These are phyloP conservation scores for Colletotrichum lentis DNA, from an alignment of 2,329 filamentous ascomycete species.

Conservation along the genomic window DNA sequence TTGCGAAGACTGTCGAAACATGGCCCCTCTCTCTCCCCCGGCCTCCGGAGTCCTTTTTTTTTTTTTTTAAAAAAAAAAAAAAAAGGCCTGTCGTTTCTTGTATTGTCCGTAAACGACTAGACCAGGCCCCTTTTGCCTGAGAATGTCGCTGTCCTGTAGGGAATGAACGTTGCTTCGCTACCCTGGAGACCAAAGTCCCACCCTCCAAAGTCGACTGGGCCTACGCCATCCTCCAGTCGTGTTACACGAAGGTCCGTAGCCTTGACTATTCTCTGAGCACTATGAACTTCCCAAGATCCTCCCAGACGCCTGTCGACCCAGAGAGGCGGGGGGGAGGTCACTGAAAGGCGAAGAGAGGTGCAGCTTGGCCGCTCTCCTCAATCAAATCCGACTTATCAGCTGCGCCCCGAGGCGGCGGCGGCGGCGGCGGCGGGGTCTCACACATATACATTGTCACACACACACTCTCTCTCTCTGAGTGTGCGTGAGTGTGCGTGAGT, in stretches of 20 bases:
- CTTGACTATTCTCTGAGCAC: conserved; percentile 2
- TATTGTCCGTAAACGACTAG: neutral
- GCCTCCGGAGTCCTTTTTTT: neutral
- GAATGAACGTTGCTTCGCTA: neutral
- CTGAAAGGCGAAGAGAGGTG: neutral
- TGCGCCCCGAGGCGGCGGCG: neutral
- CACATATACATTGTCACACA: too few species aligned
- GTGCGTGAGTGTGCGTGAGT: neutral
- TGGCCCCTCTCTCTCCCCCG: neutral
- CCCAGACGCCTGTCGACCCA: neutral
- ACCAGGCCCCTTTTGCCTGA: neutral
- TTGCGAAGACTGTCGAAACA: conserved; percentile 3
- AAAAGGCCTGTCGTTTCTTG: neutral
- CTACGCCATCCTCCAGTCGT: neutral
- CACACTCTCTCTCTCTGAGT: neutral
- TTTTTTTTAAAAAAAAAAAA: too few species aligned
- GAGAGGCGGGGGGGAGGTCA: neutral
- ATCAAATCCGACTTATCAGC: neutral
- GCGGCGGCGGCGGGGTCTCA: neutral
- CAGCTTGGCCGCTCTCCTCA: neutral
- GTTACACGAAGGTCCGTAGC: conserved; percentile 16
- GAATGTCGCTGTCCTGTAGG: neutral
- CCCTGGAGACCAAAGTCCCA: neutral
- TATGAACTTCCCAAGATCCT: neutral
- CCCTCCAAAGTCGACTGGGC: neutral